Evolutionary conservation across 2,329 filamentous ascomycete species (phyloP).

Genomic region (Fusarium succisae): DNA sequence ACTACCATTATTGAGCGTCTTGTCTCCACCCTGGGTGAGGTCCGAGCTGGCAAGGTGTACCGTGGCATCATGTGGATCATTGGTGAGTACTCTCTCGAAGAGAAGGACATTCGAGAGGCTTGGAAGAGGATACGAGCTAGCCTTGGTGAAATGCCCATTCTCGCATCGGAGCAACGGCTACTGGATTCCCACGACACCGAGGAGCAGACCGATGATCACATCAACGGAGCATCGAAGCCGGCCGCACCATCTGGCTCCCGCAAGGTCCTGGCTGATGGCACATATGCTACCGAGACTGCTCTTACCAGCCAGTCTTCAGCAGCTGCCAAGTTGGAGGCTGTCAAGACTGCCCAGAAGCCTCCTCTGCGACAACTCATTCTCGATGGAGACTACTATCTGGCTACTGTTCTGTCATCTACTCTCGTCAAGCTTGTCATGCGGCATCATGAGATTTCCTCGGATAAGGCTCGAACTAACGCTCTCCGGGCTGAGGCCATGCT

Average conservation of each 20-base stretch:
- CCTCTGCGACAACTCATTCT: slow-evolving; percentile 94
- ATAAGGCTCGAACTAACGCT: slow-evolving; percentile 88
- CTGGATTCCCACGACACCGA: slow-evolving; percentile 84
- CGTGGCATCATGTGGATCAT: slow-evolving; percentile 97
- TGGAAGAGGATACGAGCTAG: slow-evolving; percentile 97
- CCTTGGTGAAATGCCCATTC: slow-evolving; percentile 94
- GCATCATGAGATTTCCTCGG: slow-evolving; percentile 90
- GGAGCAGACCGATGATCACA: slow-evolving; percentile 70
- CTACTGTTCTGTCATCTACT: slow-evolving; percentile 93
- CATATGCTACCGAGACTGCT: slow-evolving; percentile 96
- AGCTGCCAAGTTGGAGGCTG: slow-evolving; percentile 91
- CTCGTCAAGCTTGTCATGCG: slow-evolving; percentile 98
- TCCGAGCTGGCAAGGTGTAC: slow-evolving; percentile 96
- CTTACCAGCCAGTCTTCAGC: slow-evolving; percentile 91
- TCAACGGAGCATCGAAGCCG: slow-evolving; percentile 82
- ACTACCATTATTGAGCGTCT: slow-evolving; percentile 87
- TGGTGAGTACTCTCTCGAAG: slow-evolving; percentile 94
- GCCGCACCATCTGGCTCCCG: slow-evolving; percentile 83
- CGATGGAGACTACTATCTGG: slow-evolving; percentile 96
- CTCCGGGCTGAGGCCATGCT: slow-evolving; percentile 97
- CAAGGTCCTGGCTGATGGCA: slow-evolving; percentile 94
- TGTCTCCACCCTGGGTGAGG: slow-evolving; percentile 89
- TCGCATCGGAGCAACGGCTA: slow-evolving; percentile 92
- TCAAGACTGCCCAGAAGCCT: slow-evolving; percentile 96
- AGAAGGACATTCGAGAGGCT: slow-evolving; percentile 92